Evolutionary conservation across 2,329 filamentous ascomycete species (phyloP).

Genomic region (Lasiodiplodia hormozganensis): DNA sequence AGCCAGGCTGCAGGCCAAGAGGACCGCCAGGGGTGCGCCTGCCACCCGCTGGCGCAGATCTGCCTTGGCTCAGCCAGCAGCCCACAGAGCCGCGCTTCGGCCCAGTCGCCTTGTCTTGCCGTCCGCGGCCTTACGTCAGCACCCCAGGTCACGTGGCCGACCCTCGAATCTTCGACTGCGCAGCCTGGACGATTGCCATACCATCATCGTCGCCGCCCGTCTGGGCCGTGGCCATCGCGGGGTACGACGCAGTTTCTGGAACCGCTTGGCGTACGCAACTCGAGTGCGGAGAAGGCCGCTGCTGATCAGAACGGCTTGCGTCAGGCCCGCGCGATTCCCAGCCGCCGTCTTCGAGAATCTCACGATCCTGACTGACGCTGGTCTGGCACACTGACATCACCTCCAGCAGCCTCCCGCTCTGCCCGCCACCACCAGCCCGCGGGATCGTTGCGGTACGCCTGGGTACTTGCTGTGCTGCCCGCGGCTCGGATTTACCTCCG

Average conservation of each 20-base stretch:
- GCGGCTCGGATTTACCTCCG: not conserved
- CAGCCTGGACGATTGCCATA: not conserved
- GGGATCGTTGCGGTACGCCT: not conserved
- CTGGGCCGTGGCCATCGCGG: slow-evolving; percentile 4
- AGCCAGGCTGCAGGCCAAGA: slow-evolving; percentile 18
- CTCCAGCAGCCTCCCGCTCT: not conserved
- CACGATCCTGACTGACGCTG: not conserved
- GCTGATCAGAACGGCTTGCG: slow-evolving; percentile 14
- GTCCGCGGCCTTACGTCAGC: not conserved
- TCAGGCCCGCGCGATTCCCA: not conserved
- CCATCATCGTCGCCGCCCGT: slow-evolving; percentile 7
- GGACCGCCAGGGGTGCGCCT: not conserved
- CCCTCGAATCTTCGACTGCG: slow-evolving; percentile 17
- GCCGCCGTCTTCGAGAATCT: not conserved
- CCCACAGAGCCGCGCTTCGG: slow-evolving; percentile 10
- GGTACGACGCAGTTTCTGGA: slow-evolving; percentile 4
- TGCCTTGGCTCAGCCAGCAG: not conserved
- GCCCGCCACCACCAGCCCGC: not conserved
- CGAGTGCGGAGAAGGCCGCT: slow-evolving; percentile 6
- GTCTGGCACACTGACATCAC: slow-evolving; percentile 7
- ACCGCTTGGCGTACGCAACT: slow-evolving; percentile 24
- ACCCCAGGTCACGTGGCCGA: not conserved
- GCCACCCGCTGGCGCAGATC: not conserved
- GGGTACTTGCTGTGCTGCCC: not conserved
- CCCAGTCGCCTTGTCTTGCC: not conserved